These are phyloP conservation scores for Rhodotorula sp. DNA, from an alignment of 1,284 basidiomycete genomes.

Conservation along the genomic window DNA sequence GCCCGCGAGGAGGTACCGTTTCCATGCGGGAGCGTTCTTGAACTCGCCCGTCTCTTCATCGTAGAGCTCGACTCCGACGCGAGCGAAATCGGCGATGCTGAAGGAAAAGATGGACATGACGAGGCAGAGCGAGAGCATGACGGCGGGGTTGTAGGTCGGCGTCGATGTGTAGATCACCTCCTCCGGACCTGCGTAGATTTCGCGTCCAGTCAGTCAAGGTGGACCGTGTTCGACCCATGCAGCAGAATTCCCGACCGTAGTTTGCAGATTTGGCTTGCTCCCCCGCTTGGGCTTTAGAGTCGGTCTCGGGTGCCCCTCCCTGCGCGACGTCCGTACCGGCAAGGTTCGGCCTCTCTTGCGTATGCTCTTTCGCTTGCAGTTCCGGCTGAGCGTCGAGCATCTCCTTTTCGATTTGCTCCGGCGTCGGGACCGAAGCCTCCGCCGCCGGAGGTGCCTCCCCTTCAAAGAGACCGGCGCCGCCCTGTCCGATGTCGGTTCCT, in stretches of 20 bases:
- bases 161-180: constrained; percentile 31
- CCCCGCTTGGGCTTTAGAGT: not conserved
- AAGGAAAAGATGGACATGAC: constrained; percentile 31
- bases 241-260: no score
- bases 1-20: constrained; percentile 28
- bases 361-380: not conserved
- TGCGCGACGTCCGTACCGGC: constrained; percentile 17
- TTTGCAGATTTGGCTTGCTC: no score
- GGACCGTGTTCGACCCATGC: no score
- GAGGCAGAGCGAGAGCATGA: constrained; percentile 29
- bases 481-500: constrained; percentile 16
- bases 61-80: constrained; percentile 23
- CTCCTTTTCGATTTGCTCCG: constrained; percentile 19
- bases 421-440: not conserved
- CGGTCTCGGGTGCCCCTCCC: not conserved
- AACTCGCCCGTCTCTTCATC: constrained; percentile 30
- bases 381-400: constrained; percentile 6
- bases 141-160: constrained; percentile 28
- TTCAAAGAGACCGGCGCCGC: constrained; percentile 9
- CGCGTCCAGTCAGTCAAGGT: not conserved
- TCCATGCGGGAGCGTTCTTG: constrained; percentile 28
- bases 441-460: not conserved
- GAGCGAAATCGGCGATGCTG: constrained; percentile 29
- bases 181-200: constrained; percentile 7
- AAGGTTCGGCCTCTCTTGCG: constrained; percentile 6